A percentile compares a stretch with the other conserved stretches of the same genome.
These are phyloP conservation scores for Leccinum truebloodii DNA, from an alignment of 768 basidiomycete genomes.

Conservation along the genomic window DNA sequence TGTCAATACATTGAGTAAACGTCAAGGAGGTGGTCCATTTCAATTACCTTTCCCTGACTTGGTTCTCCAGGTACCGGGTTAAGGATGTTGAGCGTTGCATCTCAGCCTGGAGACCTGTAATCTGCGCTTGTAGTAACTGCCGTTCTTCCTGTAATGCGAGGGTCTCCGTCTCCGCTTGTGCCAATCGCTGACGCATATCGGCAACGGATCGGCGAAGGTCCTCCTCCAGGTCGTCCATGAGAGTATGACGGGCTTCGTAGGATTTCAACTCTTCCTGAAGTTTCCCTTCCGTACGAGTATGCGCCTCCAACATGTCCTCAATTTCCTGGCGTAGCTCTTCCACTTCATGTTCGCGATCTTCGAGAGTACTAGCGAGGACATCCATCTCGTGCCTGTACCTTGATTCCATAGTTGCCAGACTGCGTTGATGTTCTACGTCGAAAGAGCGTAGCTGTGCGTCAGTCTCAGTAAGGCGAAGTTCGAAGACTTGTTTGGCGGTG, in stretches of 20 bases:
- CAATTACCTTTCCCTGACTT: conserved; percentile 60
- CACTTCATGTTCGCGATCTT: conserved; percentile 38
- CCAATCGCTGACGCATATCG: conserved; percentile 41
- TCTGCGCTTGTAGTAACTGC: conserved; percentile 49
- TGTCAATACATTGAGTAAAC: conserved; percentile 29
- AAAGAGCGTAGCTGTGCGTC: conserved; percentile 24
- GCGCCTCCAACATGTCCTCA: conserved; percentile 38
- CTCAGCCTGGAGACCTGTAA: conserved; percentile 63
- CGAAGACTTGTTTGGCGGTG: conserved; percentile 31
- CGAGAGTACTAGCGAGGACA: conserved; percentile 39
- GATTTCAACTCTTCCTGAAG: conserved; percentile 27
- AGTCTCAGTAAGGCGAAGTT: conserved; percentile 28
- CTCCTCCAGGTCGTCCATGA: conserved; percentile 36
- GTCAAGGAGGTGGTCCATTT: not conserved
- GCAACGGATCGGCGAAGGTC: conserved; percentile 42
- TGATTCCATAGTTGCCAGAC: conserved; percentile 32
- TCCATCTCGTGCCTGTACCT: conserved; percentile 35
- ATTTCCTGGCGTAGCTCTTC: conserved; percentile 39
- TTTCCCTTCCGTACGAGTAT: conserved; percentile 33
- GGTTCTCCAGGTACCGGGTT: conserved; percentile 60
- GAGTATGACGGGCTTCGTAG: conserved; percentile 27
- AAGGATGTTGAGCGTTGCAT: conserved; percentile 63
- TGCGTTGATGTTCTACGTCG: conserved; percentile 28
- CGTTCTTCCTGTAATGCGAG: conserved; percentile 51
- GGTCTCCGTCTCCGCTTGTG: conserved; percentile 39